phyloP scores from a whole-genome alignment of 805 yeast genomes.

The Saccharomycopsis selenospora region DNA sequence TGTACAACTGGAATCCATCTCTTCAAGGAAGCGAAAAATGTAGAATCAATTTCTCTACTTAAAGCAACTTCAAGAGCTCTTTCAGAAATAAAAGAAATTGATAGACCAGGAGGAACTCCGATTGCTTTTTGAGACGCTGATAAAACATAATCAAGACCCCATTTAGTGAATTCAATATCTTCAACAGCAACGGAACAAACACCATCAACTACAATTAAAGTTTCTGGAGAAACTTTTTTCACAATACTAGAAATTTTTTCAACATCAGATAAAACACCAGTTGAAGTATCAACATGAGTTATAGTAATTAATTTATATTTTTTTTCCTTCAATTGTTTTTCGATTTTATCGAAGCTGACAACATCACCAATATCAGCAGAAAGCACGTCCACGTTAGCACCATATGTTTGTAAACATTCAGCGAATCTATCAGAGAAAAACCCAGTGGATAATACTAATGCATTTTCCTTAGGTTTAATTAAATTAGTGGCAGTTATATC shows the following conservation, averaged over 20 bases:
- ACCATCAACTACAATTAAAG: slow-evolving; percentile 83
- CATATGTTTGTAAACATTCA: slow-evolving; percentile 64
- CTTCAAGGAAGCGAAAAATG: slow-evolving; percentile 58
- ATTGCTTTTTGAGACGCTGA: slow-evolving; percentile 95
- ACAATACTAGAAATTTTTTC: slow-evolving; percentile 54
- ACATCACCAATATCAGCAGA: slow-evolving; percentile 69
- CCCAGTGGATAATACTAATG: slow-evolving; percentile 79
- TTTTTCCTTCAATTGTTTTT: slow-evolving; percentile 43
- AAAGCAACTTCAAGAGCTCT: slow-evolving; percentile 65
- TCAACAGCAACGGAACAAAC: slow-evolving; percentile 94
- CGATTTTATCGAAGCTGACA: slow-evolving; percentile 51
- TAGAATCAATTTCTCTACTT: slow-evolving; percentile 37
- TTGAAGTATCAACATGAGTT: slow-evolving; percentile 95
- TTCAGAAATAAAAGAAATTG: slow-evolving; percentile 65
- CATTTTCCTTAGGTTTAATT: slow-evolving; percentile 47
- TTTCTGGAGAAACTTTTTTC: slow-evolving; percentile 61
- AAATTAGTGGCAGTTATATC: slow-evolving; percentile 80
- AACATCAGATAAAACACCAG: slow-evolving; percentile 79
- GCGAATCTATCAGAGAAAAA: slow-evolving; percentile 81
- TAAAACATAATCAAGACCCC: slow-evolving; percentile 85
- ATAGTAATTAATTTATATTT: slow-evolving; percentile 67
- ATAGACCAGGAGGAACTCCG: slow-evolving; percentile 90
- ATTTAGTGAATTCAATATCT: slow-evolving; percentile 70
- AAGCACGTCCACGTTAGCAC: slow-evolving; percentile 63
- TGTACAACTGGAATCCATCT: slow-evolving; percentile 87